Base-by-base conservation (phyloP, 2,329 filamentous ascomycete genomes). In the Samsoniella hepiali region DNA sequence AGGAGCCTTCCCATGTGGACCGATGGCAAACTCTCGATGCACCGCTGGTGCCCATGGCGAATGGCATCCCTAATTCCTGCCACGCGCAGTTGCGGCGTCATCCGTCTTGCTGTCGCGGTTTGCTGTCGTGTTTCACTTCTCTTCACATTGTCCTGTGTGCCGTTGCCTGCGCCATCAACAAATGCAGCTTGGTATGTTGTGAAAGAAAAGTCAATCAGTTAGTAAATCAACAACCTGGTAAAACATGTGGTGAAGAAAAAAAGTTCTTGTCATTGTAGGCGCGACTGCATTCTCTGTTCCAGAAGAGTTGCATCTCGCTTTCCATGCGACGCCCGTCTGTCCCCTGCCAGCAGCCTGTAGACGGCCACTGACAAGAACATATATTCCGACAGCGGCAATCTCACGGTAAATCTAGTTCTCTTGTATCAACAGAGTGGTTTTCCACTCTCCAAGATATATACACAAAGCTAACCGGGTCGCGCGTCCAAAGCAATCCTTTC, bases 371-470 rank as follows among this genome's bases (percentile, higher is more conserved):
- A 40, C 60, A 15, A 45, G 49, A 31, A 8, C 2, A 29, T 36
- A 32, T 9, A 32, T 29, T 31, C 40, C 49, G 42, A 27, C 53
- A 55, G 51, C 44, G 44, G 15, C 60, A 11, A 11, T 49, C 51
- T 36, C 42, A 34, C 5, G 27, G 44, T 22, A 3, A n/a, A 44
- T 57, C 60, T 62, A 62, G 53, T 58, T 45, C 31, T 63, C 62
- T 63, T 58, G 55, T 63, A 58, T 63, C 27, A 51, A 63, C 38
- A 54, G 55, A 58, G 73, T 76, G 73, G 75, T 79, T 74, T 72
- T 77, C 75, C 74, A 77, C 73, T 74, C 72, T 77, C 73, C 75
- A 79, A 79, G 79, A 78, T 76, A 74, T 77, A 76, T 74, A 75
- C 72, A 75, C 65, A 69, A 71, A 72, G 68, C 69, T 67, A 69